These are phyloP conservation scores for Aspergillus wentii DNA, from an alignment of 495 filamentous ascomycete genomes.

Conservation along the genomic window DNA sequence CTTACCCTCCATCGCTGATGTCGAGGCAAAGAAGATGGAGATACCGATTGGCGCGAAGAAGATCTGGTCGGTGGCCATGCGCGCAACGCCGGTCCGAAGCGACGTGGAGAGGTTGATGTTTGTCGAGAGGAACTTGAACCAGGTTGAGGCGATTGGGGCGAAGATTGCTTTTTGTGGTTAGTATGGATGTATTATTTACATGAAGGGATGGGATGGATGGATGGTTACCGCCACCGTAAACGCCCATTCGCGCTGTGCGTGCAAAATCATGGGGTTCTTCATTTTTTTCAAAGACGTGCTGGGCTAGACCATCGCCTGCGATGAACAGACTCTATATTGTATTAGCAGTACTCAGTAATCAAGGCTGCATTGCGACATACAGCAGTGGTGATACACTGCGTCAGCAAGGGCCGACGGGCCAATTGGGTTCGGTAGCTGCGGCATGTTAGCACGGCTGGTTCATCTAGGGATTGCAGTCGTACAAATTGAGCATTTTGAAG, in stretches of 20 bases:
- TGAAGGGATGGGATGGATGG: too few relatives aligned
- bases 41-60: conserved; percentile 1
- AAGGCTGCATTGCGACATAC: background rate
- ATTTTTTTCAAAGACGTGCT: background rate
- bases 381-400: background rate
- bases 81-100: background rate
- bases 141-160: background rate
- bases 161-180: background rate
- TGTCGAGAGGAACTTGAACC: conserved; percentile 1
- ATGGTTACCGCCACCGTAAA: conserved; percentile 1
- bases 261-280: background rate
- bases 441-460: background rate
- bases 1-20: background rate
- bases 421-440: background rate
- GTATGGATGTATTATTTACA: too few relatives aligned
- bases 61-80: conserved; percentile 1
- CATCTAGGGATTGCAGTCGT: background rate
- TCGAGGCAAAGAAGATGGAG: conserved; percentile 1
- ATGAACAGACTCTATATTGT: background rate
- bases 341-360: background rate
- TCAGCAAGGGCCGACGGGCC: background rate
- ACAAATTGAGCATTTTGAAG: background rate
- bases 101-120: background rate
- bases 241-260: background rate
- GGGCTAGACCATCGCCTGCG: background rate